phyloP scores from a whole-genome alignment of 169 alveolate species.

The Babesia bovis region DNA sequence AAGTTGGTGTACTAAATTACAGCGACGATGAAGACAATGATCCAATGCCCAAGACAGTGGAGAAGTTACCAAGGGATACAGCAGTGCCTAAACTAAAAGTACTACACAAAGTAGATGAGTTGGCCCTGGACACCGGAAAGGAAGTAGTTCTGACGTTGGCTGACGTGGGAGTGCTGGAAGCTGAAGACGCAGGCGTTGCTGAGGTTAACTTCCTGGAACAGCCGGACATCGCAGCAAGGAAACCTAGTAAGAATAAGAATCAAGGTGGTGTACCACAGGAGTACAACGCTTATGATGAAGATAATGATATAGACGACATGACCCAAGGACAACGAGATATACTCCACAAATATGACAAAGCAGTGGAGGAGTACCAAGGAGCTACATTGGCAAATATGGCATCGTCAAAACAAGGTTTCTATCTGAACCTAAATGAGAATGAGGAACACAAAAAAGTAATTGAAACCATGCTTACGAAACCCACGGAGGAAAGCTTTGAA shows the following conservation, averaged over 20 bases:
- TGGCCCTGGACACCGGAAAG: slow-evolving; percentile 45
- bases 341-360: slow-evolving; percentile 50
- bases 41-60: background rate
- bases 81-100: slow-evolving; percentile 44
- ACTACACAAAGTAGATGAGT: slow-evolving; percentile 53
- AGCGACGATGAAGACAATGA: slow-evolving; percentile 56
- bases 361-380: slow-evolving; percentile 53
- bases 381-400: slow-evolving; percentile 32
- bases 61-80: background rate
- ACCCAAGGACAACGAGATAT: slow-evolving; percentile 26
- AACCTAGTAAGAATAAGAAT: slow-evolving; percentile 1
- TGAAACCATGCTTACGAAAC: slow-evolving; percentile 2
- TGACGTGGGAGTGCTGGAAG: slow-evolving; percentile 64
- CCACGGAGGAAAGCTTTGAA: slow-evolving; percentile 37
- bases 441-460: slow-evolving; percentile 2
- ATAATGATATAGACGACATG: slow-evolving; percentile 16
- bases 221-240: slow-evolving; percentile 43
- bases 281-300: slow-evolving; percentile 63
- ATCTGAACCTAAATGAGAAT: slow-evolving; percentile 22
- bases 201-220: slow-evolving; percentile 62
- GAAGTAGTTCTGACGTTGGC: slow-evolving; percentile 53
- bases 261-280: slow-evolving; percentile 15
- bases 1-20: slow-evolving; percentile 35
- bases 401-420: slow-evolving; percentile 45
- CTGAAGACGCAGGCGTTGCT: slow-evolving; percentile 61